phyloP scores from a whole-genome alignment of 305 asterid genomes.

The Stenogyne calaminthoides region DNA sequence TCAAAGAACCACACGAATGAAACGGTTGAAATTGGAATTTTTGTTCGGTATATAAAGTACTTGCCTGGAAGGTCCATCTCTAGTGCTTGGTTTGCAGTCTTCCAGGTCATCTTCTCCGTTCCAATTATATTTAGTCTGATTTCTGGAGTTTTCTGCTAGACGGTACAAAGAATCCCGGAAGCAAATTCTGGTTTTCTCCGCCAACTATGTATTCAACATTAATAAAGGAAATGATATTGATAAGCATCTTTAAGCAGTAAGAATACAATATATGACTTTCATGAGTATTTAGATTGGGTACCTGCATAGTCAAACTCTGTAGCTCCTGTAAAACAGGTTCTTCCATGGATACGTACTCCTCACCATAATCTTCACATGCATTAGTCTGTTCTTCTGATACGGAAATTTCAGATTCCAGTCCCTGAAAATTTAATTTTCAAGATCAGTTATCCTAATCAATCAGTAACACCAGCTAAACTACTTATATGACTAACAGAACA shows the following conservation, averaged over 20 bases:
- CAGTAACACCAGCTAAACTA: conserved; percentile 1
- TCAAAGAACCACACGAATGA: not conserved
- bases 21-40: not conserved
- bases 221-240: conserved; percentile 1
- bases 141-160: conserved; percentile 53
- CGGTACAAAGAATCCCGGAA: conserved; percentile 61
- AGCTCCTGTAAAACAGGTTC: conserved; percentile 44
- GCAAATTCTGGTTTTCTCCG: conserved; percentile 49
- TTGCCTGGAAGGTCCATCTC: conserved; percentile 37
- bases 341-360: conserved; percentile 33
- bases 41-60: not conserved
- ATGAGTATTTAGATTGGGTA: conserved; percentile 12
- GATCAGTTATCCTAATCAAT: conserved; percentile 20
- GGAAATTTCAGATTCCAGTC: conserved; percentile 24
- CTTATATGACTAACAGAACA: not conserved
- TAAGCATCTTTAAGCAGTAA: conserved; percentile 15
- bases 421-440: conserved; percentile 27
- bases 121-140: conserved; percentile 25
- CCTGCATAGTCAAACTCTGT: conserved; percentile 46
- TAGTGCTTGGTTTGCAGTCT: conserved; percentile 12
- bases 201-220: conserved; percentile 38
- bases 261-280: not conserved
- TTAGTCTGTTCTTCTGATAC: conserved; percentile 28
- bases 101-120: conserved; percentile 17
- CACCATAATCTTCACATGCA: conserved; percentile 23